Percentiles rank a stretch among this genome's conserved stretches.
Evolutionary conservation across 2,329 filamentous ascomycete species (phyloP).

Genomic region (Drechslerella stenobrocha): DNA sequence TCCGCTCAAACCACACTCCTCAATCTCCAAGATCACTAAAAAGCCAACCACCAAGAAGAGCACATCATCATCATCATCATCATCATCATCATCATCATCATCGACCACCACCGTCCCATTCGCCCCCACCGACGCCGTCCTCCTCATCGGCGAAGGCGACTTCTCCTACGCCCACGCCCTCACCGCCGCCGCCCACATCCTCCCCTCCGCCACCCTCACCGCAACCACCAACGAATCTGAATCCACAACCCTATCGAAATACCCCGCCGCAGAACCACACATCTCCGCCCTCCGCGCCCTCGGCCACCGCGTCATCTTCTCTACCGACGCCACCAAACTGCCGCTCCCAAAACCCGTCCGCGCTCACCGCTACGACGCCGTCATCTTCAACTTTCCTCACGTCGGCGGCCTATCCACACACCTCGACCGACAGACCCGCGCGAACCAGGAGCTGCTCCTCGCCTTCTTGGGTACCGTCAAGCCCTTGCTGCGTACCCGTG

Average conservation of each 20-base stretch:
- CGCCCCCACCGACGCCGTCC: constrained; percentile 66
- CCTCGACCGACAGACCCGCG: constrained; percentile 88
- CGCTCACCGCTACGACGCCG: constrained; percentile 65
- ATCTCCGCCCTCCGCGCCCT: constrained; percentile 6
- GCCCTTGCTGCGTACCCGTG: constrained; percentile 41
- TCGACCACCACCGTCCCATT: constrained; percentile 63
- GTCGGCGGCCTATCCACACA: constrained; percentile 89
- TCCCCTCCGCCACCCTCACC: constrained; percentile 58
- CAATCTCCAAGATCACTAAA: constrained; percentile 32
- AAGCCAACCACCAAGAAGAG: no score
- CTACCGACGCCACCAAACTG: constrained; percentile 54
- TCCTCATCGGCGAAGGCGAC: constrained; percentile 79
- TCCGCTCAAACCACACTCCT: constrained; percentile 30
- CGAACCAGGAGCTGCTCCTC: constrained; percentile 67
- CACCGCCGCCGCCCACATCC: constrained; percentile 12
- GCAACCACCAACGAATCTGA: constrained; percentile 66
- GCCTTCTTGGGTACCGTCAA: constrained; percentile 22
- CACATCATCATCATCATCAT: no score
- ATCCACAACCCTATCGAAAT: constrained; percentile 68
- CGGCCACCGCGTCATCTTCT: constrained; percentile 34
- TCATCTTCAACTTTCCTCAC: constrained; percentile 97
- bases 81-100: neutral
- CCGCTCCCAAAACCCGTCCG: constrained; percentile 55
- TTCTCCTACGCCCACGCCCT: constrained; percentile 75
- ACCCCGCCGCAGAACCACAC: constrained; percentile 65